These are phyloP conservation scores for Penicillium psychrofluorescens DNA, from an alignment of 495 filamentous ascomycete species.

Conservation along the genomic window DNA sequence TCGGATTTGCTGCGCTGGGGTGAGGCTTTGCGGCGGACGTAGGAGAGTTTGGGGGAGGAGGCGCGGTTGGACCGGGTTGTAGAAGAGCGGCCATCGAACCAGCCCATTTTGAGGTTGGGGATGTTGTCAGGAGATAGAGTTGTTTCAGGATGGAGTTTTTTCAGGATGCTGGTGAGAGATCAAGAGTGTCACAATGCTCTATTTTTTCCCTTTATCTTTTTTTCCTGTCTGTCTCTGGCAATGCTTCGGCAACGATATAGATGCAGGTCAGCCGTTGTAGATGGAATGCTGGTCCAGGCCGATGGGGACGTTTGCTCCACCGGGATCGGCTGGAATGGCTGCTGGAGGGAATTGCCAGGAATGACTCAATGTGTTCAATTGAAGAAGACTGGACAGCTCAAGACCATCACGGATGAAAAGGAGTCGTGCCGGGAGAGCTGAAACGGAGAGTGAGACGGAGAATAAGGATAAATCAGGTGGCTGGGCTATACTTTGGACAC, in stretches of 20 bases:
- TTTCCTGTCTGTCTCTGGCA: constrained; percentile 6
- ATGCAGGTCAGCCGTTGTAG: constrained; percentile 26
- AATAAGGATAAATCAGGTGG: background rate
- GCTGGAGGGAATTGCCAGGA: constrained; percentile 5
- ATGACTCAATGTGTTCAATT: background rate
- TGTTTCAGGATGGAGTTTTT: background rate
- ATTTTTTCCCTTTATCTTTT: background rate
- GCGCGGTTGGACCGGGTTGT: background rate
- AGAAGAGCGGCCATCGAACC: constrained; percentile 36
- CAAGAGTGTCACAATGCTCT: background rate
- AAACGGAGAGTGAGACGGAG: background rate
- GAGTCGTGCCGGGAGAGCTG: no score
- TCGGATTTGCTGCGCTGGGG: constrained; percentile 27
- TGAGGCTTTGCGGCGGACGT: constrained; percentile 26
- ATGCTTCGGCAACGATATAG: constrained; percentile 11
- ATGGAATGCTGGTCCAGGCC: constrained; percentile 24
- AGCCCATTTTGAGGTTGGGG: constrained; percentile 32
- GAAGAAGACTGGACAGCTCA: background rate
- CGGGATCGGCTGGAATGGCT: constrained; percentile 4
- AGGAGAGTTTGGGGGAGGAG: constrained; percentile 13
- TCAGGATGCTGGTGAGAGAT: background rate
- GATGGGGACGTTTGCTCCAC: constrained; percentile 24
- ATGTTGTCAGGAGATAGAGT: background rate
- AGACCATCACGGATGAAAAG: no score
- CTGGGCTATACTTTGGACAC: constrained; percentile 5